These are phyloP conservation scores for Saitozyma sp. DNA, from an alignment of 768 basidiomycete species.

Conservation along the genomic window DNA sequence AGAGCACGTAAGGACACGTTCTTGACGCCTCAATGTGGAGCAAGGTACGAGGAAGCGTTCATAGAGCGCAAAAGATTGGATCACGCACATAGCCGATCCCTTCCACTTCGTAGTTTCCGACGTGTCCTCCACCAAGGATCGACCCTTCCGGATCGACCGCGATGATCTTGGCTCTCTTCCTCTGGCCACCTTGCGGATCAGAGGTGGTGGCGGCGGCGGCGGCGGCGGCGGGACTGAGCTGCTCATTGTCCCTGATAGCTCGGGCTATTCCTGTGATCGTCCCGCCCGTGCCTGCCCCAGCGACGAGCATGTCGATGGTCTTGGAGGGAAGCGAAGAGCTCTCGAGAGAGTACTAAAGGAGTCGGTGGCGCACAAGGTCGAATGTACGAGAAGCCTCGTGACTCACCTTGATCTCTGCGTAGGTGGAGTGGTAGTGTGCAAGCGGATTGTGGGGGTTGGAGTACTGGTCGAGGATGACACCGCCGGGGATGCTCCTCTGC, in stretches of 20 bases:
- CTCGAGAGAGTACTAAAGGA: slow-evolving; percentile 56
- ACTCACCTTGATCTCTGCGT: slow-evolving; percentile 75
- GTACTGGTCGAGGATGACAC: slow-evolving; percentile 89
- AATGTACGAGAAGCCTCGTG: background rate
- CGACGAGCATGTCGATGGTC: slow-evolving; percentile 67
- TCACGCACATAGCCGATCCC: slow-evolving; percentile 71
- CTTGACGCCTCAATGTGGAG: too few relatives aligned
- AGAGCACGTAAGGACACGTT: background rate
- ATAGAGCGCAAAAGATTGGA: background rate
- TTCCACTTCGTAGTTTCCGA: slow-evolving; percentile 71
- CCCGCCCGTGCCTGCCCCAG: slow-evolving; percentile 91
- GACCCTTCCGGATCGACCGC: slow-evolving; percentile 94
- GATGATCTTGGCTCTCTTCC: slow-evolving; percentile 58
- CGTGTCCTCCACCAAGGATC: slow-evolving; percentile 66
- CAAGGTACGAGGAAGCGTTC: background rate
- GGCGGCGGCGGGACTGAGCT: background rate
- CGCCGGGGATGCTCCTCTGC: slow-evolving; percentile 73
- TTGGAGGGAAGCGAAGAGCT: slow-evolving; percentile 57
- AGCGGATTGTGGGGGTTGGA: slow-evolving; percentile 71
- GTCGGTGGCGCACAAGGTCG: background rate
- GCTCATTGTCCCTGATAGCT: slow-evolving; percentile 49
- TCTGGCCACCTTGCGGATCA: background rate
- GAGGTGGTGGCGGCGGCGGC: background rate
- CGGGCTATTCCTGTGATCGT: slow-evolving; percentile 72
- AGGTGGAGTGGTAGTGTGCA: slow-evolving; percentile 87